Conservation (phyloP, 345 rosid genomes). For the Eucalyptus marginata region DNA sequence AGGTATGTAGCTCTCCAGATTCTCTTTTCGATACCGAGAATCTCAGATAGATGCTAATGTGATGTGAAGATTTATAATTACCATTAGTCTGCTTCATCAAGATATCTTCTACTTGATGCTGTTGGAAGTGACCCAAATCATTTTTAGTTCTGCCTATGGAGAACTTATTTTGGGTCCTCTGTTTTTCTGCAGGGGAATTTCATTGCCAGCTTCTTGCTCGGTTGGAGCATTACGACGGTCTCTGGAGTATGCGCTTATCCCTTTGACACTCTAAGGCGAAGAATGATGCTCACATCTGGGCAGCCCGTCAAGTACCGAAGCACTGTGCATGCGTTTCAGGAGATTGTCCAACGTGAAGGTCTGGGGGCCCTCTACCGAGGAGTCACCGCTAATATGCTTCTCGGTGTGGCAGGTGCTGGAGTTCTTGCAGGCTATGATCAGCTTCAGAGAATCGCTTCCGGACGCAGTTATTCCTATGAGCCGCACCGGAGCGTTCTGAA, state of each 20-base stretch:
- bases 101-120: background rate
- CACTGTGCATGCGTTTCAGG: slow-evolving; percentile 47
- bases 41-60: background rate
- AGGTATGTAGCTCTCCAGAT: slow-evolving; percentile 29
- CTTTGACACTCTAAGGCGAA: slow-evolving; percentile 74
- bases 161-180: background rate
- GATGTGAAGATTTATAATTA: background rate
- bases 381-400: slow-evolving; percentile 87
- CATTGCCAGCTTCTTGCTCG: slow-evolving; percentile 77
- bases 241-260: slow-evolving; percentile 91
- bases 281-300: slow-evolving; percentile 98
- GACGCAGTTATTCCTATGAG: slow-evolving; percentile 21
- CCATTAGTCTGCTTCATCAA: background rate
- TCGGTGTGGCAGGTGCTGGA: slow-evolving; percentile 94
- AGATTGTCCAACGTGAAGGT: slow-evolving; percentile 66
- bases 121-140: background rate
- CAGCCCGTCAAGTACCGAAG: slow-evolving; percentile 52
- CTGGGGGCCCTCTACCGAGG: slow-evolving; percentile 58
- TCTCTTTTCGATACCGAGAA: background rate
- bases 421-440: slow-evolving; percentile 91
- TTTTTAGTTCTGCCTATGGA: background rate
- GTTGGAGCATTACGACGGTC: slow-evolving; percentile 86
- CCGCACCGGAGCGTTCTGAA: slow-evolving; percentile 18
- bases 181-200: slow-evolving; percentile 59
- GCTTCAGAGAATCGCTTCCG: slow-evolving; percentile 53